phyloP scores from a whole-genome alignment of 176 grass and related monocot genomes.

The Eragrostis curvula region DNA sequence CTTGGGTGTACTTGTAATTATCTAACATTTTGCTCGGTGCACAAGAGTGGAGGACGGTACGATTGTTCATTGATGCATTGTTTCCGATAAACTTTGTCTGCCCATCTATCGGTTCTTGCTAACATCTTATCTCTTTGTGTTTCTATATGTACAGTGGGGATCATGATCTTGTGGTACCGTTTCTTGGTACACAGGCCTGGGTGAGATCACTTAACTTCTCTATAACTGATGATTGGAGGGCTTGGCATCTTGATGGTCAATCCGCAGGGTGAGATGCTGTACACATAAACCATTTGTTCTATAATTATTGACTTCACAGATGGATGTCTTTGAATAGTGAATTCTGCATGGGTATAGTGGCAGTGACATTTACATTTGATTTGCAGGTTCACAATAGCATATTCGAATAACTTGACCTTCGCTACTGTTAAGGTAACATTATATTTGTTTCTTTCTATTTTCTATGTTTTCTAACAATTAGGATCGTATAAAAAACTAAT shows the following conservation, averaged over 20 bases:
- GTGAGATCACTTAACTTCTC: conserved; percentile 64
- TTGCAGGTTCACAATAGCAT: conserved; percentile 33
- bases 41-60: no score
- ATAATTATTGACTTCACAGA: background rate
- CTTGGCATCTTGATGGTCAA: conserved; percentile 61
- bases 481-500: background rate
- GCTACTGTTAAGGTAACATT: conserved; percentile 49
- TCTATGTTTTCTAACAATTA: no score
- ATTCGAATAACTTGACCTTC: conserved; percentile 56
- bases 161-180: conserved; percentile 57
- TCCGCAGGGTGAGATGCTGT: conserved; percentile 46
- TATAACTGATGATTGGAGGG: conserved; percentile 57
- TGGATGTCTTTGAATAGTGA: background rate
- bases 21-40: no score
- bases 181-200: conserved; percentile 71
- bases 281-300: background rate
- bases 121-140: background rate
- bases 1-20: no score
- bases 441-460: background rate
- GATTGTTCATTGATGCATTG: no score
- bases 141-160: conserved; percentile 54
- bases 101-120: background rate
- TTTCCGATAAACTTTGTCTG: no score
- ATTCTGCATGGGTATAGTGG: no score
- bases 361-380: background rate